Base-by-base conservation (phyloP, 306 rosid species). In the Prunus campanulata region DNA sequence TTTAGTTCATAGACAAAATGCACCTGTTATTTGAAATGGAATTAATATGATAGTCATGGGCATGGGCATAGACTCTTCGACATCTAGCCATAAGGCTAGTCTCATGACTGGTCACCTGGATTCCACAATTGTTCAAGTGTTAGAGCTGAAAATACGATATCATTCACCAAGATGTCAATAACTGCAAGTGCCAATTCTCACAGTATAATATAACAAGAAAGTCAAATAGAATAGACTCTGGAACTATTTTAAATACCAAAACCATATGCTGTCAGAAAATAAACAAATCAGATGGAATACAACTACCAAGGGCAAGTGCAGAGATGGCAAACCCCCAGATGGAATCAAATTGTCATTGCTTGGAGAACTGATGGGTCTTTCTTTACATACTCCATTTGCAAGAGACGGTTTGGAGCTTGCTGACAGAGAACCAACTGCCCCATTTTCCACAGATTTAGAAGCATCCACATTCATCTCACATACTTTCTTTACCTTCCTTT, bases 1-100 rank as follows among this genome's bases (percentile, higher is more conserved):
- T 1, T 39, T 39, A 39, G 44, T 39, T 39, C 44, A 39, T 48
- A 48, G 15, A 48, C 52, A 42, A 56, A 70, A 74, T 11, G 79
- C 84, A 96, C 99, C 99, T 96, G 89, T 96, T 96, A 85, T 90
- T 96, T 67, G 99, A 96, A 79, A 96, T 96, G 46, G 99, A 96
- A 84, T 96, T 96, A 76, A 96, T 96, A 80, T 96, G 99, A 81
- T 96, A 96, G 83, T 96, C 99, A 86, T 96, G 99, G 42, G 99
- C 99, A 87, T 96, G 99, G 72, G 98, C 97, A 74, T 92, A 96
- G 30, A 96, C 96, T 85, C 99, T 88, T 61, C 99, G 96, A 81
- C 99, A 96, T 81, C 99, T 93, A 68, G 99, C 99, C 81, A 86
- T 16, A 71, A 86, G 87, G 80, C 88, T 96, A 66, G 91, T 91